phyloP scores from a whole-genome alignment of 1,284 basidiomycete species.

The Trametes versicolor region DNA sequence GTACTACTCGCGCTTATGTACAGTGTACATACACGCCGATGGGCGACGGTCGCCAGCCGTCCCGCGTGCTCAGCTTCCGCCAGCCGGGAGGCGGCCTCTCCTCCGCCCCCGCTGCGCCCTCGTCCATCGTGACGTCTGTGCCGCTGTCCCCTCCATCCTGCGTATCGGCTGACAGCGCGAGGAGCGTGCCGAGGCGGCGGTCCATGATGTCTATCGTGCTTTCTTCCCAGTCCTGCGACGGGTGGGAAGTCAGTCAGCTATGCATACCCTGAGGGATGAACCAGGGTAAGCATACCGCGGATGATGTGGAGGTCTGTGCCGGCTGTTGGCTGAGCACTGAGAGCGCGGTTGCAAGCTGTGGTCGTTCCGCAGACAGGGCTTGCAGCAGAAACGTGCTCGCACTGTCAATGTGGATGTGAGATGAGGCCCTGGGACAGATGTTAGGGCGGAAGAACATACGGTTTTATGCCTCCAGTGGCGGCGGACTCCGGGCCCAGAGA shows the following conservation, averaged over 20 bases:
- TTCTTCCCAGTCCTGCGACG: conserved; percentile 56
- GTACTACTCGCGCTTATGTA: background rate
- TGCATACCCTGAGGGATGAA: background rate
- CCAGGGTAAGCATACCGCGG: conserved; percentile 22
- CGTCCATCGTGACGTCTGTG: conserved; percentile 1
- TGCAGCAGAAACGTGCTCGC: conserved; percentile 52
- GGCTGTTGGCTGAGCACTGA: conserved; percentile 32
- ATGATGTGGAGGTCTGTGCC: background rate
- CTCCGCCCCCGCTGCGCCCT: background rate
- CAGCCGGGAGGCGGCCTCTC: conserved; percentile 54
- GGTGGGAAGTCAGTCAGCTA: background rate
- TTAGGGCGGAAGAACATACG: conserved; percentile 41
- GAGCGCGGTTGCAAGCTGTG: conserved; percentile 48
- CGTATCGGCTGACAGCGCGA: conserved; percentile 29
- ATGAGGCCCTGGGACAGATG: background rate
- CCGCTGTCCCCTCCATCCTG: background rate
- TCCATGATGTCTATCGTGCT: conserved; percentile 63
- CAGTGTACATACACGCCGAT: conserved; percentile 61
- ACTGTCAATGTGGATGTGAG: conserved; percentile 37
- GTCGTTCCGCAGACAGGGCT: conserved; percentile 49
- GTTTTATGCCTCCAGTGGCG: conserved; percentile 43
- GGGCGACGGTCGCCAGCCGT: conserved; percentile 69
- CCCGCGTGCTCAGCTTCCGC: conserved; percentile 53
- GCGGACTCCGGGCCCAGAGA: conserved; percentile 52
- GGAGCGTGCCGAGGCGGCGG: conserved; percentile 56